These are phyloP conservation scores for Rhododendron ovatum DNA, from an alignment of 148 eudicot genomes.

Conservation along the genomic window DNA sequence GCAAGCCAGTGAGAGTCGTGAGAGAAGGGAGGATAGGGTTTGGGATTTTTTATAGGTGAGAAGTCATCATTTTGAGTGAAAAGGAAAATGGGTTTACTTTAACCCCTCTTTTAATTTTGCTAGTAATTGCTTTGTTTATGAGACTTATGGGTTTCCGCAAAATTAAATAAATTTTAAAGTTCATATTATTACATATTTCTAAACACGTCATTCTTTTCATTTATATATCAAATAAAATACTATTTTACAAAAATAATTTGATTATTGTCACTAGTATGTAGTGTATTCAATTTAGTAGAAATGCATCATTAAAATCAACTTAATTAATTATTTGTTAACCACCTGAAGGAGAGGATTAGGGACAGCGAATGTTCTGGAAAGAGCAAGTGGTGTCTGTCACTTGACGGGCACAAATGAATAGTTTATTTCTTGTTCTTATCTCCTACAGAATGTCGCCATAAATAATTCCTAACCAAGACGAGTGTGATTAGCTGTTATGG, in stretches of 20 bases:
- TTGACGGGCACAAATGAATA: background rate
- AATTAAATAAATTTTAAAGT: too few relatives aligned
- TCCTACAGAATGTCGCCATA: background rate
- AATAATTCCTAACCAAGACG: background rate
- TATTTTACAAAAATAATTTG: too few relatives aligned
- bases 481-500: background rate
- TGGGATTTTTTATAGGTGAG: background rate
- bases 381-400: conserved; percentile 1
- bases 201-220: too few relatives aligned
- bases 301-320: background rate
- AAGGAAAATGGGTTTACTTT: background rate
- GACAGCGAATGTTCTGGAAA: conserved; percentile 20
- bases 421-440: background rate
- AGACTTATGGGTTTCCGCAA: background rate
- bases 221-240: too few relatives aligned
- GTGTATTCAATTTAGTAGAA: too few relatives aligned
- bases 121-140: background rate
- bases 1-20: background rate
- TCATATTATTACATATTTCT: too few relatives aligned
- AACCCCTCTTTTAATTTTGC: background rate
- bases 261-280: too few relatives aligned
- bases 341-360: background rate
- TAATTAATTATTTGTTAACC: background rate
- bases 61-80: background rate
- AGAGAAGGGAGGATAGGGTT: background rate